phyloP scores from a whole-genome alignment of 805 yeast genomes.

The Nakazawaea populi region DNA sequence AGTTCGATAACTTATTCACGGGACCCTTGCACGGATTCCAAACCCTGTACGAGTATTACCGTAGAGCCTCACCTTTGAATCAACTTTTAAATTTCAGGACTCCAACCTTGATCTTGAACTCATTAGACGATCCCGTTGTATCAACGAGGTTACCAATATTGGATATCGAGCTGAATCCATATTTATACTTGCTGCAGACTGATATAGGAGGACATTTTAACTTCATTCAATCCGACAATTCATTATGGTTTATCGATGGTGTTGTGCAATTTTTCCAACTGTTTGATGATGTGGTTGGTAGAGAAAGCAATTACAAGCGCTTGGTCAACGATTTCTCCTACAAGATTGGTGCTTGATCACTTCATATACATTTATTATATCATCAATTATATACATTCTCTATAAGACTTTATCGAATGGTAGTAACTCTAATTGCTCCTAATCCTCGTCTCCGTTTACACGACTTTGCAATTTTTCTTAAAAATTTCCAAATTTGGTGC shows the following conservation, averaged over 20 bases:
- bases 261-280: slow-evolving; percentile 32
- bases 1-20: slow-evolving; percentile 61
- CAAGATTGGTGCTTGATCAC: not conserved
- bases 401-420: too few relatives aligned
- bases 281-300: slow-evolving; percentile 22
- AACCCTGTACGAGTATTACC: slow-evolving; percentile 55
- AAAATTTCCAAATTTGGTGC: too few relatives aligned
- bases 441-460: too few relatives aligned
- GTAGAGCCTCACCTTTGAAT: slow-evolving; percentile 57
- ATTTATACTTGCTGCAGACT: slow-evolving; percentile 48
- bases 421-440: too few relatives aligned
- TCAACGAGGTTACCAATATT: slow-evolving; percentile 44
- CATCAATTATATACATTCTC: not conserved
- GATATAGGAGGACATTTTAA: slow-evolving; percentile 72
- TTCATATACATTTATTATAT: too few relatives aligned
- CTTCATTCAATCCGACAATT: slow-evolving; percentile 34
- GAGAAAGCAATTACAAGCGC: not conserved
- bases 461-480: too few relatives aligned
- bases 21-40: slow-evolving; percentile 58
- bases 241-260: slow-evolving; percentile 42
- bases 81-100: slow-evolving; percentile 50
- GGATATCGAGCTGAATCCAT: slow-evolving; percentile 52
- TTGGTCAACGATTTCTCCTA: not conserved
- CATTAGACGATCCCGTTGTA: slow-evolving; percentile 66
- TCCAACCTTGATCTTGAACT: slow-evolving; percentile 55